Evolutionary conservation across 768 basidiomycete genomes (phyloP).

Genomic region (Xerocomellus intermedius): DNA sequence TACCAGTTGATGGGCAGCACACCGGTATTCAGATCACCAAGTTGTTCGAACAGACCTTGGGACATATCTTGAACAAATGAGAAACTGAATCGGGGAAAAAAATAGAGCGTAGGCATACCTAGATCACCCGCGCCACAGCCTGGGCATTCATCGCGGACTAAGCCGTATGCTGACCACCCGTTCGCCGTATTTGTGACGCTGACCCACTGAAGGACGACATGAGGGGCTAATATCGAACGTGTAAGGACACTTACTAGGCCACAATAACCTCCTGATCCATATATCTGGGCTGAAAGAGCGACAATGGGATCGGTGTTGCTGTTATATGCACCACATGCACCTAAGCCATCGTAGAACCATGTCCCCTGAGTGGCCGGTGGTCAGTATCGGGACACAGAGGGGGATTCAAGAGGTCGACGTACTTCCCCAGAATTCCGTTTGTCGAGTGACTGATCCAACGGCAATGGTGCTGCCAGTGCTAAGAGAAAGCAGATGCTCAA

Average conservation of each 20-base stretch:
- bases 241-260: conserved; percentile 46
- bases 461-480: conserved; percentile 40
- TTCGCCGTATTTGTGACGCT: conserved; percentile 58
- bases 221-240: conserved; percentile 3
- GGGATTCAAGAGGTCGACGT: conserved; percentile 20
- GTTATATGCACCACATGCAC: conserved; percentile 61
- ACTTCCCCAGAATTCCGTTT: conserved; percentile 61
- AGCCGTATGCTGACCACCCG: conserved; percentile 47
- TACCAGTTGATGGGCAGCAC: conserved; percentile 58
- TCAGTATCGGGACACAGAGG: conserved; percentile 1
- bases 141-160: conserved; percentile 57
- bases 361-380: conserved; percentile 49
- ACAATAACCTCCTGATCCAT: conserved; percentile 56
- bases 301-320: conserved; percentile 51
- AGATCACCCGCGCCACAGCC: conserved; percentile 52
- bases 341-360: conserved; percentile 58
- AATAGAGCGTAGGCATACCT: conserved; percentile 41
- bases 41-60: conserved; percentile 52
- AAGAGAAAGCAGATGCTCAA: conserved; percentile 44
- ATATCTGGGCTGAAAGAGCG: conserved; percentile 57
- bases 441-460: conserved; percentile 36
- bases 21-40: conserved; percentile 49
- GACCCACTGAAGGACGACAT: conserved; percentile 46
- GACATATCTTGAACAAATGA: conserved; percentile 57
- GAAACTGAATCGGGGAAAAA: background rate